Evolutionary conservation across 2,329 filamentous ascomycete species (phyloP).

Genomic region (Dothideomycetes sp.): DNA sequence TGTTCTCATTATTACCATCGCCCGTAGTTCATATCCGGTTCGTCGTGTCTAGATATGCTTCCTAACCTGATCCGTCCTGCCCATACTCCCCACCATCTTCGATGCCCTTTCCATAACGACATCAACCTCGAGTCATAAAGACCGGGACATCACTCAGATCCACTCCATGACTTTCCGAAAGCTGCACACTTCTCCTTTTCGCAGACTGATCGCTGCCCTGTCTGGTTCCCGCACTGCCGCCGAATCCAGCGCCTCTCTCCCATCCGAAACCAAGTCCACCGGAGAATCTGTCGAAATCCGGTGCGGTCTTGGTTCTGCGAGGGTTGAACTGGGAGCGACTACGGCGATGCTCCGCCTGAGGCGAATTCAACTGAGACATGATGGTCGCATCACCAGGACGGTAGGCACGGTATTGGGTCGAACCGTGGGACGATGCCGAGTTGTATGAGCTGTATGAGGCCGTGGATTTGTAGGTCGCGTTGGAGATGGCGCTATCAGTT

Average conservation of each 20-base stretch:
- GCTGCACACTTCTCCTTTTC: slow-evolving; percentile 22
- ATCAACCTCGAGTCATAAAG: slow-evolving; percentile 15
- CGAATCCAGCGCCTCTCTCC: slow-evolving; percentile 22
- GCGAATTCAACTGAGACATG: not conserved
- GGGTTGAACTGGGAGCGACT: not conserved
- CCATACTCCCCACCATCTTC: not conserved
- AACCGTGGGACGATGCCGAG: slow-evolving; percentile 4
- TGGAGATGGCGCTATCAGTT: slow-evolving; percentile 17
- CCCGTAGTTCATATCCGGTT: too few species aligned
- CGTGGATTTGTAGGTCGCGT: slow-evolving; percentile 15
- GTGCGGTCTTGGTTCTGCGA: slow-evolving; percentile 1
- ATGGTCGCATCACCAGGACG: slow-evolving; percentile 2
- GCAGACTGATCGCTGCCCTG: slow-evolving; percentile 13
- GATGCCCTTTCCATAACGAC: not conserved
- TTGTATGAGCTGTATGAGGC: slow-evolving; percentile 2
- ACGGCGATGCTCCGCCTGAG: not conserved
- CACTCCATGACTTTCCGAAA: slow-evolving; percentile 22
- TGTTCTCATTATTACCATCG: too few species aligned
- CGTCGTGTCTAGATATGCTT: too few species aligned
- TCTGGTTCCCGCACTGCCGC: slow-evolving; percentile 26
- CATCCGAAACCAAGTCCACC: slow-evolving; percentile 27
- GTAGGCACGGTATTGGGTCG: slow-evolving; percentile 8
- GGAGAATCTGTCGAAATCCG: slow-evolving; percentile 19
- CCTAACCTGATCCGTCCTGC: too few species aligned
- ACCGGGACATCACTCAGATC: slow-evolving; percentile 30